Evolutionary conservation across 805 yeast species (phyloP), one percentile per base, ranked within the genome.

Genomic region (Cyberlindnera subsufficiens): DNA sequence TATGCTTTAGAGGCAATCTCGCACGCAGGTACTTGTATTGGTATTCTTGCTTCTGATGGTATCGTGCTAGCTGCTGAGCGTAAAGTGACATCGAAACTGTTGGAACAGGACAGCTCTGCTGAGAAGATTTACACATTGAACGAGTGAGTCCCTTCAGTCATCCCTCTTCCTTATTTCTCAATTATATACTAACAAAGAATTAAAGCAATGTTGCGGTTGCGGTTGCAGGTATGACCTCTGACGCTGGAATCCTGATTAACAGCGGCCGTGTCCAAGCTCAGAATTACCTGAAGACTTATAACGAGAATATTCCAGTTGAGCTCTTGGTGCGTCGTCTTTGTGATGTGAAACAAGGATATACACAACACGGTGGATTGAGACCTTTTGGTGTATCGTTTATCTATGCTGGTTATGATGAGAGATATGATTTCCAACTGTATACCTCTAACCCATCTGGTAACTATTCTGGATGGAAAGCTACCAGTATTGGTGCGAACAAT

Each of bases 381-480:
- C 99, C 99, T 17, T 93, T 89, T 63, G 99, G 99, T 58, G 99
- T 93, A 33, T 85, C 96, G 40, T 90, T 93, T 66, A 77, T 93
- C 47, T 93, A 86, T 60, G 99, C 98, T 6, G 99, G 99, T 7
- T 84, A 82, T 59, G 99, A 93, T 63, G 91, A 88, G 42, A 70
- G 87, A 57, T 82, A 82, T 56, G 89, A 89, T 29, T 93, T 84
- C 72, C 99, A 93, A 65, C 72, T 93, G 52, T 93, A 82, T 68
- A 90, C 96, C 6, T 85, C 96, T 19, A 93, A 93, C 62, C 99
- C 99, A 13, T 86, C 96, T 0, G 99, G 99, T 22, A 93, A 93
- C 67, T 93, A 90, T 64, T 79, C 95, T 17, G 98, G 99, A 20
- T 93, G 99, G 99, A 89, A 86, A 66, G 99, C 99, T 35, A 91